A percentile compares a stretch with the other conserved stretches of the same genome.
phyloP scores from a whole-genome alignment of 1,284 basidiomycete genomes.

The Pseudozyma tsukubaensis region DNA sequence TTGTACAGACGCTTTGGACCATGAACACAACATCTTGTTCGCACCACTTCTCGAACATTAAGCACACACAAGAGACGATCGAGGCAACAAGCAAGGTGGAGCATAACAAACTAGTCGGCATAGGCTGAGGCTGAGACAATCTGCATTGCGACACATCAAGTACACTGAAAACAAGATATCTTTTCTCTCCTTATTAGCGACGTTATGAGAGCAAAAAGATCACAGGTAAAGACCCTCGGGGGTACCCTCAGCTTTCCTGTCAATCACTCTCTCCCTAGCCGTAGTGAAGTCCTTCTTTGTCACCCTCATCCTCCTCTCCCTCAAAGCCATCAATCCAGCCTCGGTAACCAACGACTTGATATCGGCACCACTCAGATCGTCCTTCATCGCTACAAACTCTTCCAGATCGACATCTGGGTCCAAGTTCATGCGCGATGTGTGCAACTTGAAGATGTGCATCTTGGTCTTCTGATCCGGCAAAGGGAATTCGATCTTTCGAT shows the following conservation, averaged over 20 bases:
- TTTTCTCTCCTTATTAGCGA: too few relatives aligned
- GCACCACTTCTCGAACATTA: too few relatives aligned
- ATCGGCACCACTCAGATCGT: slow-evolving; percentile 95
- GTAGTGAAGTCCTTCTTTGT: slow-evolving; percentile 76
- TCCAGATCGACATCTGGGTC: slow-evolving; percentile 92
- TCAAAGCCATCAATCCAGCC: slow-evolving; percentile 90
- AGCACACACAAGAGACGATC: too few relatives aligned
- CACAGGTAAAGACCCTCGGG: slow-evolving; percentile 62
- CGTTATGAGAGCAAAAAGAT: too few relatives aligned
- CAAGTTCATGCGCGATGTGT: slow-evolving; percentile 95
- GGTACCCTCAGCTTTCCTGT: slow-evolving; percentile 66
- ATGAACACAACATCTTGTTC: too few relatives aligned
- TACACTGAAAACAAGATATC: too few relatives aligned
- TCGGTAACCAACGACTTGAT: slow-evolving; percentile 84
- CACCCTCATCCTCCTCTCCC: slow-evolving; percentile 96
- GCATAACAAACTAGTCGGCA: too few relatives aligned
- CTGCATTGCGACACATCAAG: slow-evolving; percentile 19
- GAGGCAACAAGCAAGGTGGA: too few relatives aligned
- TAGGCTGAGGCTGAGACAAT: too few relatives aligned
- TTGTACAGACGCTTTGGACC: too few relatives aligned
- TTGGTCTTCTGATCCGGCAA: slow-evolving; percentile 67
- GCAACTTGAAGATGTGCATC: slow-evolving; percentile 92
- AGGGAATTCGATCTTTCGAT: slow-evolving; percentile 84
- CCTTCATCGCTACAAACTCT: slow-evolving; percentile 94
- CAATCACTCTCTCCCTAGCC: slow-evolving; percentile 66